Conservation (phyloP, 345 rosid species). For the Balakata baccata region DNA sequence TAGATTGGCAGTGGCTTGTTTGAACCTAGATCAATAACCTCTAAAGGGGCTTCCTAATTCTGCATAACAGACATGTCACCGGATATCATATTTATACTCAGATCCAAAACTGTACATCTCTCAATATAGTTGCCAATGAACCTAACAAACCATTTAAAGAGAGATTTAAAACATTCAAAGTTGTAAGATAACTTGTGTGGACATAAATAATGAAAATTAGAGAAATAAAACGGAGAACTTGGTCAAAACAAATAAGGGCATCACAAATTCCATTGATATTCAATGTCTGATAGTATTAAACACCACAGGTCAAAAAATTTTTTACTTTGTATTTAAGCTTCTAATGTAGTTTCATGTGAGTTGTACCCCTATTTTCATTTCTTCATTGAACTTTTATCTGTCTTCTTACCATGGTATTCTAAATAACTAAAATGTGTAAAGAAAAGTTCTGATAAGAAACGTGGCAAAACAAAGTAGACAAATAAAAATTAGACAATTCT, state of each 20-base stretch:
- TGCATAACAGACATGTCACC: slow-evolving; percentile 55
- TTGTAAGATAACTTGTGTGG: slow-evolving; percentile 47
- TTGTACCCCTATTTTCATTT: neutral
- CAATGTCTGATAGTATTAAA: neutral
- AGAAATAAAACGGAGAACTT: neutral
- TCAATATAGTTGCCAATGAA: slow-evolving; percentile 47
- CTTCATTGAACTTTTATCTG: neutral
- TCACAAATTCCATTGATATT: neutral
- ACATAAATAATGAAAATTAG: neutral
- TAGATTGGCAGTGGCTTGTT: too few relatives aligned
- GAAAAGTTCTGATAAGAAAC: neutral
- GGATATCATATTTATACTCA: slow-evolving; percentile 68
- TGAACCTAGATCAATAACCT: slow-evolving; percentile 78
- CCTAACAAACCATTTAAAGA: slow-evolving; percentile 71
- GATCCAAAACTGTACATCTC: slow-evolving; percentile 51
- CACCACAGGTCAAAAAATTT: neutral
- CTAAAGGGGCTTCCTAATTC: slow-evolving; percentile 64
- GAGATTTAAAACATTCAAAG: slow-evolving; percentile 63
- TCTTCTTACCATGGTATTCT: neutral
- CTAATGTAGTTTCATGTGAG: neutral
- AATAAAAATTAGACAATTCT: neutral
- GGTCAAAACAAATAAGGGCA: neutral
- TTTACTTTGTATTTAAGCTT: neutral
- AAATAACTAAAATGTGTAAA: neutral
- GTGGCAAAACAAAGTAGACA: neutral